A percentile compares a stretch with the other conserved stretches of the same genome.
Evolutionary conservation across 495 filamentous ascomycete species (phyloP).

Genomic region (Achaetomiella virescens): DNA sequence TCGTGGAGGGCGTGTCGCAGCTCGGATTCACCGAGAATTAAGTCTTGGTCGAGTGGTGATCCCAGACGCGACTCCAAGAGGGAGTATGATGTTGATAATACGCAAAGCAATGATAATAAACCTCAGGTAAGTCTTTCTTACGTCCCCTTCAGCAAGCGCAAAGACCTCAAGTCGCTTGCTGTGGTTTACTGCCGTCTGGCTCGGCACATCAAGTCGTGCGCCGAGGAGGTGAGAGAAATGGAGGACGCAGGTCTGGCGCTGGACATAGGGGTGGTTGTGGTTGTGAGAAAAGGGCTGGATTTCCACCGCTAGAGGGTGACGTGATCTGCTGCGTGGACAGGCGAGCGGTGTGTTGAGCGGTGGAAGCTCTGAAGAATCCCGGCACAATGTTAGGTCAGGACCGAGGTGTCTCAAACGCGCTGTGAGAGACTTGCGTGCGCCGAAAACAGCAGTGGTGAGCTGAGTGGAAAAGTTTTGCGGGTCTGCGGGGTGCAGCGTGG

Average conservation of each 20-base stretch:
- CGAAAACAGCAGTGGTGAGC: too few relatives aligned
- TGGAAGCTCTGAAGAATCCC: too few relatives aligned
- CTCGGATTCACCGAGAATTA: neutral
- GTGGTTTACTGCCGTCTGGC: slow-evolving; percentile 27
- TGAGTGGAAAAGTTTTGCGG: too few relatives aligned
- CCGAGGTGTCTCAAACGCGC: too few relatives aligned
- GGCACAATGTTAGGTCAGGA: too few relatives aligned
- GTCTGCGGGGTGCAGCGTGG: too few relatives aligned
- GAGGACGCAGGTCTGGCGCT: slow-evolving; percentile 12
- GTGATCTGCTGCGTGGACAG: neutral
- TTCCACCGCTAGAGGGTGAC: neutral
- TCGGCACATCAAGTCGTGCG: slow-evolving; percentile 29
- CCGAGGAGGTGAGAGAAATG: slow-evolving; percentile 21
- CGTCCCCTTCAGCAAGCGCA: slow-evolving; percentile 50
- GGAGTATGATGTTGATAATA: neutral
- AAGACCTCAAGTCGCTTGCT: slow-evolving; percentile 56
- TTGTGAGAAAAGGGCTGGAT: neutral
- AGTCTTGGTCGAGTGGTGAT: neutral
- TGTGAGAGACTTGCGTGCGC: too few relatives aligned
- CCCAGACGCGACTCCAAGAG: neutral
- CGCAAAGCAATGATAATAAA: slow-evolving; percentile 6
- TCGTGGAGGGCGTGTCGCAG: slow-evolving; percentile 3
- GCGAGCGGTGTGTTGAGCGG: neutral
- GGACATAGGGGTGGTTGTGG: slow-evolving; percentile 19
- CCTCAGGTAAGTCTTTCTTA: slow-evolving; percentile 47